A percentile compares a stretch with the other conserved stretches of the same genome.
Conservation (phyloP, 106 monocot genomes). For the Platanthera guangdongensis region DNA sequence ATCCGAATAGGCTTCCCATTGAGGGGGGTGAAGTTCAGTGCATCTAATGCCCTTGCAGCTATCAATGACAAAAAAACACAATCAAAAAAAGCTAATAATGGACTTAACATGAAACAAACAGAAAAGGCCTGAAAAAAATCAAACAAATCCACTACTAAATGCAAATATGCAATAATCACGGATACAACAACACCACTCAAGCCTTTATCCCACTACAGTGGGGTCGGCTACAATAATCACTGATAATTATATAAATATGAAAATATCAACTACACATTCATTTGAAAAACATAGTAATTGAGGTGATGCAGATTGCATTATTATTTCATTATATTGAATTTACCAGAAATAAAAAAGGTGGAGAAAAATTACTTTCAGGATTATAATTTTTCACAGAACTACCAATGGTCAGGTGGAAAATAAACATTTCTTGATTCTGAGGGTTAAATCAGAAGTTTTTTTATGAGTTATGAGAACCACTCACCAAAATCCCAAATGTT, state of each 20-base stretch:
- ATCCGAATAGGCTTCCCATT: constrained; percentile 76
- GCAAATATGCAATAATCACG: too few relatives aligned
- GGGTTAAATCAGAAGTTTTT: too few relatives aligned
- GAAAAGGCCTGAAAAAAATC: not conserved
- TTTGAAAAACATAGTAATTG: constrained; percentile 2
- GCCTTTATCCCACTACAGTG: too few relatives aligned
- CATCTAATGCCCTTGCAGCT: constrained; percentile 64
- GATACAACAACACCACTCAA: too few relatives aligned
- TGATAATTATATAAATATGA: not conserved
- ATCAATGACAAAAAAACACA: constrained; percentile 8
- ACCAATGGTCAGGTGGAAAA: too few relatives aligned
- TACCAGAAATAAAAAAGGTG: not conserved
- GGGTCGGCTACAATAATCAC: not conserved
- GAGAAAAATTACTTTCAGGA: not conserved
- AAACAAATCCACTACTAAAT: not conserved
- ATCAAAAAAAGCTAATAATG: not conserved
- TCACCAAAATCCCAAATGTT: too few relatives aligned
- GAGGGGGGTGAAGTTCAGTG: constrained; percentile 65
- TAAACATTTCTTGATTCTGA: too few relatives aligned
- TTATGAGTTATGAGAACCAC: too few relatives aligned
- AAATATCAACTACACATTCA: not conserved
- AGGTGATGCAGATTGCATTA: not conserved
- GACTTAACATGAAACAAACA: not conserved
- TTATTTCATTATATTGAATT: not conserved
- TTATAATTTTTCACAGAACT: not conserved